phyloP scores from a whole-genome alignment of 2,329 filamentous ascomycete species.

The Fusarium hostae region DNA sequence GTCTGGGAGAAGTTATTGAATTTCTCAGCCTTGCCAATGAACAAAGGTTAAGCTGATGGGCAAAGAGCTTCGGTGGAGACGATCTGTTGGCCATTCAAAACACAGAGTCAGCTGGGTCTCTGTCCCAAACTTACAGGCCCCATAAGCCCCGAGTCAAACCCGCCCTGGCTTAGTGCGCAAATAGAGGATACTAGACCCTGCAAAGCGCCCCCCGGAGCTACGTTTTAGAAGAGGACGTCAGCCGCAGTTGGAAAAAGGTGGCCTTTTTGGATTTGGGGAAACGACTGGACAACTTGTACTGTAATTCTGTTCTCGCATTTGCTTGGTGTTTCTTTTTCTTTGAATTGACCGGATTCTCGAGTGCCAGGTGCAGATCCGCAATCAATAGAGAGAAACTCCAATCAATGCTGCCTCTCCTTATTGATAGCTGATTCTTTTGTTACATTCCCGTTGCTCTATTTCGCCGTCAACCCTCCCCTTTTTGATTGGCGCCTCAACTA shows the following conservation, averaged over 20 bases:
- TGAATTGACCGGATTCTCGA: conserved; percentile 23
- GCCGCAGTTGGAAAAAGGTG: conserved; percentile 41
- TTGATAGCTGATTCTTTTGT: conserved; percentile 12
- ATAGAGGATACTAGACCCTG: conserved; percentile 25
- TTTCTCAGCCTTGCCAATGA: conserved; percentile 43
- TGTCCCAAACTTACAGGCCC: neutral
- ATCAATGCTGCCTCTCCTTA: conserved; percentile 38
- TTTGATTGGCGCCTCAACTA: conserved; percentile 29
- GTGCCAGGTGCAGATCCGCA: conserved; percentile 35
- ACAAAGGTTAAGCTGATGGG: conserved; percentile 35
- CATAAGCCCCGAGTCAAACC: conserved; percentile 7
- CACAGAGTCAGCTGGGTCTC: conserved; percentile 5
- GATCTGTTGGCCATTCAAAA: conserved; percentile 8
- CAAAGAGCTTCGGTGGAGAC: conserved; percentile 27
- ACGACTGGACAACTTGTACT: conserved; percentile 22
- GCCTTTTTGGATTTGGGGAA: conserved; percentile 30
- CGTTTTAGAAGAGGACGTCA: conserved; percentile 35
- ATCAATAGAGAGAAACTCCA: conserved; percentile 7
- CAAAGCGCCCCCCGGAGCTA: conserved; percentile 24
- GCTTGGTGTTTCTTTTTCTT: conserved; percentile 23
- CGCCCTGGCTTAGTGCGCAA: conserved; percentile 20
- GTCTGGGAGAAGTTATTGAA: conserved; percentile 30
- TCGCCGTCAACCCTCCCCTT: conserved; percentile 29
- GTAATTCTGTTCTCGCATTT: conserved; percentile 26
- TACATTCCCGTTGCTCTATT: conserved; percentile 8